phyloP scores from a whole-genome alignment of 306 rosid species.

The Cicer cuneatum region DNA sequence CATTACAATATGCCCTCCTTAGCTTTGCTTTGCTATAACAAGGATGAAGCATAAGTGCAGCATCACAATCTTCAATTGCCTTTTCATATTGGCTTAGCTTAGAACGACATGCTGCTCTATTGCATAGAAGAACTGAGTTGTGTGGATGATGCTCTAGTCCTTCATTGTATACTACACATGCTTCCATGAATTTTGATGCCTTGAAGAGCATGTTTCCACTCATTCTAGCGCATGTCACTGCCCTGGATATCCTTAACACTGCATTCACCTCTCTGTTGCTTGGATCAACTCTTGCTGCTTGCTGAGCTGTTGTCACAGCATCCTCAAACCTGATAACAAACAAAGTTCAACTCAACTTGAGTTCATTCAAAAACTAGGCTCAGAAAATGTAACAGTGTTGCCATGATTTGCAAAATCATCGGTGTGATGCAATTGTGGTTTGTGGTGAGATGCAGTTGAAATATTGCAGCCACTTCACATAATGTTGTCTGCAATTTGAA shows the following conservation, averaged over 20 bases:
- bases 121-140: slow-evolving; percentile 82
- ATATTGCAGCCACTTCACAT: too few relatives aligned
- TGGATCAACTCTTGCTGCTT: slow-evolving; percentile 71
- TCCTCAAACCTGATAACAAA: slow-evolving; percentile 72
- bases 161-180: slow-evolving; percentile 69
- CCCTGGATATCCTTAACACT: slow-evolving; percentile 64
- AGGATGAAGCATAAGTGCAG: slow-evolving; percentile 73
- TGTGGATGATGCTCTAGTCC: slow-evolving; percentile 79
- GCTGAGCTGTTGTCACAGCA: slow-evolving; percentile 68
- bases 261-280: slow-evolving; percentile 55
- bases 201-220: slow-evolving; percentile 86
- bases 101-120: slow-evolving; percentile 93
- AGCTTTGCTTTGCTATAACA: slow-evolving; percentile 83
- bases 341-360: slow-evolving; percentile 45
- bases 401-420: too few relatives aligned
- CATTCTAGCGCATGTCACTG: slow-evolving; percentile 68
- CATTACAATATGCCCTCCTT: slow-evolving; percentile 83
- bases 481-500: background rate
- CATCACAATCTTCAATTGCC: slow-evolving; percentile 89
- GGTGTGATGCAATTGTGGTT: too few relatives aligned
- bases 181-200: slow-evolving; percentile 71
- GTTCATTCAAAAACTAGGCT: slow-evolving; percentile 15
- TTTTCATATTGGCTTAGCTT: slow-evolving; percentile 81
- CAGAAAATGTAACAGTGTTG: background rate
- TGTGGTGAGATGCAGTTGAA: too few relatives aligned